Evolutionary conservation across 1,284 basidiomycete species (phyloP).

Genomic region (Puccinia novopanici): DNA sequence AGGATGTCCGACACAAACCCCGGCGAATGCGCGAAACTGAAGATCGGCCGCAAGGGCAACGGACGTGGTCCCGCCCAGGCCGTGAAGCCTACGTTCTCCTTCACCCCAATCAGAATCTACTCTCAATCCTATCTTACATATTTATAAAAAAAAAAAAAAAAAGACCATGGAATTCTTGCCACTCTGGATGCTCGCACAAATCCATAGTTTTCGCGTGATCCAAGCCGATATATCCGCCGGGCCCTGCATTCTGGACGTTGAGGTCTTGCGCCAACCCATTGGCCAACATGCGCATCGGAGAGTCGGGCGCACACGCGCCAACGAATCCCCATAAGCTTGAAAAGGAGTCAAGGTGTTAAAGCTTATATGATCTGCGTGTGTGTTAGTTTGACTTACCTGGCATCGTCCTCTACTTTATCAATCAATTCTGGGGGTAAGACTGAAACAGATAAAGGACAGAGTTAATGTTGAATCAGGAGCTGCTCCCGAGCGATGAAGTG

Average conservation of each 20-base stretch:
- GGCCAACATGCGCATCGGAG: conserved; percentile 54
- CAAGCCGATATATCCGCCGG: conserved; percentile 53
- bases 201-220: conserved; percentile 63
- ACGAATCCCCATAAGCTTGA: conserved; percentile 56
- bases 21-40: conserved; percentile 45
- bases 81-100: conserved; percentile 43
- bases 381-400: conserved; percentile 44
- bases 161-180: conserved; percentile 49
- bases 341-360: not conserved
- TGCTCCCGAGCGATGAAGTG: too few species aligned
- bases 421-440: conserved; percentile 49
- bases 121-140: conserved; percentile 52
- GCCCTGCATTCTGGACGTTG: conserved; percentile 56
- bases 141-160: conserved; percentile 49
- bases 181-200: conserved; percentile 62
- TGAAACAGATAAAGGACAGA: not conserved
- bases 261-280: conserved; percentile 57
- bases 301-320: conserved; percentile 56
- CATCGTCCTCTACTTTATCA: conserved; percentile 52
- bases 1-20: conserved; percentile 41
- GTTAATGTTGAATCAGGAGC: too few species aligned
- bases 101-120: conserved; percentile 52
- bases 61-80: conserved; percentile 42
- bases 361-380: too few species aligned
- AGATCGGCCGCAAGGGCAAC: conserved; percentile 30